Evolutionary conservation across 176 grass and related monocot genomes (phyloP), one percentile per base, ranked within the genome.

Genomic region (Saccharum spontaneum): DNA sequence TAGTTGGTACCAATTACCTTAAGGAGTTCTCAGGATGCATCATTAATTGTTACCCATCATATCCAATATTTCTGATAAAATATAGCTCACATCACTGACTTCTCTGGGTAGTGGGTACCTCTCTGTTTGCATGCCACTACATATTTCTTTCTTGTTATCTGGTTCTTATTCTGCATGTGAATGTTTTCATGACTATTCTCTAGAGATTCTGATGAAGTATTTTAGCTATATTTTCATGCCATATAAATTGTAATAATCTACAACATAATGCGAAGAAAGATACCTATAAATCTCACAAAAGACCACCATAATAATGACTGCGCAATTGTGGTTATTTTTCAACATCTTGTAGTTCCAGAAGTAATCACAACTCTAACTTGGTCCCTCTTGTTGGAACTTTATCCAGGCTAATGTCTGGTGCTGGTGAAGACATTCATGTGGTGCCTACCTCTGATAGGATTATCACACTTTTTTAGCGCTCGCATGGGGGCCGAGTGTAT

Each of bases 371-470:
- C 55, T 73, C 67, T 86, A 73, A 86, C 59, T 73, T 26, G 66
- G 14, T 23, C 7, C 20, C 1, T 1, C 7, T 16, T 2, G 18
- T 16, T 73, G 73, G 16, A 64, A 71, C 69, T 12, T 13, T 82
- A 82, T 43, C 8, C 83, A 86, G 88, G 72, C 10, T 39, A 44
- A 80, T 74, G 23, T 72, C 37, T 78, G 72, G 18, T 71, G 15
- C 8, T 40, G 81, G 28, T 48, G 74, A 87, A 66, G 57, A 23
- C 44, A 69, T 48, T 71, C 10, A 2, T 30, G 60, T 76, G 10
- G 33, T 68, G 65, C 18, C 24, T 3, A 60, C 43, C 8, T 63
- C 4, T 38, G n/a, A 52, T 16, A 15, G 41, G 33, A 41, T 33
- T n/a, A 33, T 43, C 10, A 31, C 26, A 22, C 46, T 37, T 45